Percentiles rank a stretch among this genome's conserved stretches.
Conservation (phyloP, 495 filamentous ascomycete species). For the Hypoxylon fuscum region DNA sequence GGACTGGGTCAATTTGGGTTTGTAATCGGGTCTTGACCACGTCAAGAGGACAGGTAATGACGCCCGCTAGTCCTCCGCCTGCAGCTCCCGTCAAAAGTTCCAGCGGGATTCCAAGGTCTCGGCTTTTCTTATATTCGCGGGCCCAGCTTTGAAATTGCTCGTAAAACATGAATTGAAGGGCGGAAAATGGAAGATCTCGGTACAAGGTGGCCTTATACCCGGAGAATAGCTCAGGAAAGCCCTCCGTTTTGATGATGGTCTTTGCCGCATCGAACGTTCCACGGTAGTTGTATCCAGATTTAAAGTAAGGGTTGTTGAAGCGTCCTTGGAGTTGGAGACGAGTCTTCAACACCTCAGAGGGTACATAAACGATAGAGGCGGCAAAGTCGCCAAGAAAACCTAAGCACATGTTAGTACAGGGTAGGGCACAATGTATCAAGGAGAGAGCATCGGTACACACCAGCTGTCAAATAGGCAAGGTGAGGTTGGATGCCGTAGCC, state of each 20-base stretch:
- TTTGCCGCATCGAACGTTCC: slow-evolving; percentile 78
- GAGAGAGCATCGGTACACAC: slow-evolving; percentile 54
- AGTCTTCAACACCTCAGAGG: slow-evolving; percentile 96
- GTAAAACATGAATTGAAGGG: slow-evolving; percentile 97
- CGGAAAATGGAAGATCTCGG: slow-evolving; percentile 94
- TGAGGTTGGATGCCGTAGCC: slow-evolving; percentile 80
- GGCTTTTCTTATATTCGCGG: slow-evolving; percentile 69
- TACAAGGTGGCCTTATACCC: slow-evolving; percentile 95
- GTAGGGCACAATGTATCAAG: background rate
- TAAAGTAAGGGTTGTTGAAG: slow-evolving; percentile 92
- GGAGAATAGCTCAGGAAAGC: slow-evolving; percentile 84
- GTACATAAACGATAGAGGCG: slow-evolving; percentile 91
- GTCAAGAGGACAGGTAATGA: slow-evolving; percentile 93
- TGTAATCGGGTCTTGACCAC: slow-evolving; percentile 99
- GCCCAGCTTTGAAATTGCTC: slow-evolving; percentile 90
- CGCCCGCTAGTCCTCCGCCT: slow-evolving; percentile 93
- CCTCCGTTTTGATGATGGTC: slow-evolving; percentile 85
- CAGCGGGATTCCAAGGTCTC: slow-evolving; percentile 82
- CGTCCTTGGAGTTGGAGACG: slow-evolving; percentile 93
- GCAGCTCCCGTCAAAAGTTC: slow-evolving; percentile 90
- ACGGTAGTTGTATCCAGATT: slow-evolving; percentile 93
- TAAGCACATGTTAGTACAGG: slow-evolving; percentile 48
- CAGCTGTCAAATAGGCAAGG: slow-evolving; percentile 84
- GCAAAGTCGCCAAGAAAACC: slow-evolving; percentile 92
- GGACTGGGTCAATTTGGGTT: slow-evolving; percentile 77